Evolutionary conservation across 179 eudicot genomes (phyloP), one percentile per base, ranked within the genome.

Genomic region (Silene coronaria): DNA sequence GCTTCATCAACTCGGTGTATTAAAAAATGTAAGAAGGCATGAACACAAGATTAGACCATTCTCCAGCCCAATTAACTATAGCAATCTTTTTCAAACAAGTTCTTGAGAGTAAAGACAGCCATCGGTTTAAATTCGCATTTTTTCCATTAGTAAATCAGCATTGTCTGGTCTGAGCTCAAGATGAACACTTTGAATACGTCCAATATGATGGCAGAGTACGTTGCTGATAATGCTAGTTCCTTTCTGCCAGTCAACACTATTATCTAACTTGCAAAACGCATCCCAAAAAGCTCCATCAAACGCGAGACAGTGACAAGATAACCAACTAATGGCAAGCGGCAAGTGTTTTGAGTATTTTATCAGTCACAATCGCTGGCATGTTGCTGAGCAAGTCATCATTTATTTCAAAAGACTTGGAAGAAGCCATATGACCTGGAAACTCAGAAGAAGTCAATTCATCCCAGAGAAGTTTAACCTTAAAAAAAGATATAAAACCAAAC

Each of bases 151-250:
- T 6, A 6, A n/a, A 9, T 22, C 55, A 10, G 72, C 27, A 3
- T 13, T 42, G 0, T 22, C 17, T 0, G 30, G 72, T 14, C 70
- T 65, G 45, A 68, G 53, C 0, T 36, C 72, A 19, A 68, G 0
- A 38, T n/a, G 19, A 42, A 68, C 0, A 9, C 55, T 42, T 8
- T 68, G 24, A 2, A 68, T 42, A 23, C 11, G 30, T 13, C 72
- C 57, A 32, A 19, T 67, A 57, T 68, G 72, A 68, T 68, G 72
- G 28, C 1, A 68, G 53, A 68, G 72, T 68, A 68, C 45, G 30
- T 11, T 68, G 72, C 30, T 38, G 27, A 68, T 68, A 2, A 68
- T 23, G 16, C 2, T 42, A 22, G 27, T 68, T 19, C 27, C 72
- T 21, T 68, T 68, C 11, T 22, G 72, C 72, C 53, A 42, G 9